phyloP scores from a whole-genome alignment of 805 yeast species.

The Ogataea kodamae region DNA sequence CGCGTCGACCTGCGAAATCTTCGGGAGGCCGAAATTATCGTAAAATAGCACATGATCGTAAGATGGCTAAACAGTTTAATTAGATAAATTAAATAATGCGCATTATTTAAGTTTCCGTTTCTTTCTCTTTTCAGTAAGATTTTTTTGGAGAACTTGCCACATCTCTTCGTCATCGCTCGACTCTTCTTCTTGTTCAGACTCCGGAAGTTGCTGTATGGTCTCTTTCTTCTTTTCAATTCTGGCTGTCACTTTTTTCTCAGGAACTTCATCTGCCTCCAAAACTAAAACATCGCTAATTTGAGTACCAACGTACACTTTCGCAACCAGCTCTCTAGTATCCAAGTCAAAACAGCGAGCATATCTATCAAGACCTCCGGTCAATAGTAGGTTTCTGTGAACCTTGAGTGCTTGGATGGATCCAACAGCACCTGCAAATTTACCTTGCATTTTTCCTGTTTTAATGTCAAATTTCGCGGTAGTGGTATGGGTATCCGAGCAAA shows the following conservation, averaged over 20 bases:
- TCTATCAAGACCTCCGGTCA: constrained; percentile 84
- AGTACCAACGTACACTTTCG: constrained; percentile 73
- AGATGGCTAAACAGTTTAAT: constrained; percentile 33
- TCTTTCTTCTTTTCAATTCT: constrained; percentile 34
- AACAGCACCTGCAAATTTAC: constrained; percentile 73
- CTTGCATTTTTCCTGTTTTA: constrained; percentile 50
- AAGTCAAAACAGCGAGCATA: constrained; percentile 76
- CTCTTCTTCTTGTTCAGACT: constrained; percentile 31
- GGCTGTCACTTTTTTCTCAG: constrained; percentile 31
- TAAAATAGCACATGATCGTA: constrained; percentile 58
- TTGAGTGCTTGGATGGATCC: constrained; percentile 58
- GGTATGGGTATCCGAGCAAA: constrained; percentile 71
- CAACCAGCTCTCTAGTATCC: constrained; percentile 53
- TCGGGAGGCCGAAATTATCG: constrained; percentile 62
- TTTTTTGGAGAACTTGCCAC: constrained; percentile 31
- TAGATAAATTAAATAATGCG: constrained; percentile 6
- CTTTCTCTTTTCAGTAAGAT: constrained; percentile 27
- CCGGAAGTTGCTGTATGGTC: constrained; percentile 34
- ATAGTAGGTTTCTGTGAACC: constrained; percentile 41
- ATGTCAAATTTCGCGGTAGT: constrained; percentile 56
- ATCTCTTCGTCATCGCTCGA: constrained; percentile 33
- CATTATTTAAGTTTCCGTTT: constrained; percentile 23
- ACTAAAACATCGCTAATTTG: constrained; percentile 56
- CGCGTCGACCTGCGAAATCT: constrained; percentile 46
- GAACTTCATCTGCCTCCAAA: constrained; percentile 44